Percentiles rank a stretch among this genome's conserved stretches.
Conservation (phyloP, 176 grass and related monocot species). For the Leersia perrieri region DNA sequence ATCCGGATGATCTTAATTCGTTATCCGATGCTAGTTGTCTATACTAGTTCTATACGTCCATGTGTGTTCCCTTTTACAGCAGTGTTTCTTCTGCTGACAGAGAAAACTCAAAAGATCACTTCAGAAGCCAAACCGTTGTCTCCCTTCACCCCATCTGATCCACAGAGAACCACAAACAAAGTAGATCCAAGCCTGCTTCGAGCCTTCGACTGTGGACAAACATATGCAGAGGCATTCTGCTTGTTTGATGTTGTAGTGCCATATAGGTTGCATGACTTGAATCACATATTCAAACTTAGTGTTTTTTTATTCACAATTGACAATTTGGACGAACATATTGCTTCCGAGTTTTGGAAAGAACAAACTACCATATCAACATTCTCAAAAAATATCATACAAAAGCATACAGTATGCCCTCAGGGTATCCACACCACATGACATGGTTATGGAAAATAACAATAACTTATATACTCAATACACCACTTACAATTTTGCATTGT, state of each 20-base stretch:
- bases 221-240: not conserved
- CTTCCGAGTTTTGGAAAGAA: not conserved
- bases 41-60: not conserved
- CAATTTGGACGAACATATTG: not conserved
- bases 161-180: not conserved
- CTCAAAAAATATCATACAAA: not conserved
- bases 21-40: conserved; percentile 9
- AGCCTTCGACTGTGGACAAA: not conserved
- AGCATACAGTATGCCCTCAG: not conserved
- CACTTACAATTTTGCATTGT: conserved; percentile 28
- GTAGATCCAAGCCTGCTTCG: not conserved
- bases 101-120: no score
- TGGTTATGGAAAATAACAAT: not conserved
- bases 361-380: not conserved
- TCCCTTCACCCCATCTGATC: no score
- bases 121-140: no score
- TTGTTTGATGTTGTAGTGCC: not conserved
- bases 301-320: conserved; percentile 14
- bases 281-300: not conserved
- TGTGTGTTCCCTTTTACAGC: not conserved
- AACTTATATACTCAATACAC: conserved; percentile 29
- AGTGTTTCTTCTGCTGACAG: not conserved
- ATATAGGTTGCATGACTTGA: not conserved
- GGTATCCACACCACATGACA: conserved; percentile 27
- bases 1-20: not conserved